These are phyloP conservation scores for Hyphopichia buzzinii DNA, from an alignment of 1,139 yeast species.

Conservation along the genomic window DNA sequence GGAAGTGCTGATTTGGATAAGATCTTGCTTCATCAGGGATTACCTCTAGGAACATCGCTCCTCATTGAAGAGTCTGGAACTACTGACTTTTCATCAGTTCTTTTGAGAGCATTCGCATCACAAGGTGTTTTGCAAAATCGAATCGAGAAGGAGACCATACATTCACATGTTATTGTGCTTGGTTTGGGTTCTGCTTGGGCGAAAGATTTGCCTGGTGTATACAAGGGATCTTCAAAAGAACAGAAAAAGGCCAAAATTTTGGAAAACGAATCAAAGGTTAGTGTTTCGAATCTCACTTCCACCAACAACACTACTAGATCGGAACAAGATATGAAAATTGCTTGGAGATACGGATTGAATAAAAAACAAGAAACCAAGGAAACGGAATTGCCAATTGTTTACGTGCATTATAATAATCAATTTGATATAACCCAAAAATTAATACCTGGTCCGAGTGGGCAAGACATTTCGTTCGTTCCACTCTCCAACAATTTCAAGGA, in stretches of 20 bases:
- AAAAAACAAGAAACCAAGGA: constrained; percentile 31
- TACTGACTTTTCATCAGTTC: constrained; percentile 81
- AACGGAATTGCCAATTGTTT: constrained; percentile 15
- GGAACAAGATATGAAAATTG: constrained; percentile 63
- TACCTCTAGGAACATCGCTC: constrained; percentile 74
- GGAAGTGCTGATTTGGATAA: constrained; percentile 77
- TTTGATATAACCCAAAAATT: constrained; percentile 74
- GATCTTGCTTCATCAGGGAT: constrained; percentile 75
- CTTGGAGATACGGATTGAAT: constrained; percentile 79
- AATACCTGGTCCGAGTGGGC: constrained; percentile 61
- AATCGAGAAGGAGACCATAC: constrained; percentile 25
- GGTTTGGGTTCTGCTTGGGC: constrained; percentile 66
- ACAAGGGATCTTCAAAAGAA: constrained; percentile 67
- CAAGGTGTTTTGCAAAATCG: constrained; percentile 79
- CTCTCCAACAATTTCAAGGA: constrained; percentile 19
- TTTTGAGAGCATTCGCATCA: constrained; percentile 69
- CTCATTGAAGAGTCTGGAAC: constrained; percentile 82
- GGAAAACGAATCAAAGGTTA: constrained; percentile 60
- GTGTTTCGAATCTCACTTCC: constrained; percentile 62
- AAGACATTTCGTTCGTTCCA: constrained; percentile 61
- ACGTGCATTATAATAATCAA: constrained; percentile 61
- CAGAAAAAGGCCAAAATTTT: constrained; percentile 58
- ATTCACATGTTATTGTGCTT: constrained; percentile 65
- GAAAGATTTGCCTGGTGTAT: constrained; percentile 74
- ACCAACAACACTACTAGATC: constrained; percentile 16